phyloP scores from a whole-genome alignment of 306 rosid genomes.

The Crataegus laevigata region DNA sequence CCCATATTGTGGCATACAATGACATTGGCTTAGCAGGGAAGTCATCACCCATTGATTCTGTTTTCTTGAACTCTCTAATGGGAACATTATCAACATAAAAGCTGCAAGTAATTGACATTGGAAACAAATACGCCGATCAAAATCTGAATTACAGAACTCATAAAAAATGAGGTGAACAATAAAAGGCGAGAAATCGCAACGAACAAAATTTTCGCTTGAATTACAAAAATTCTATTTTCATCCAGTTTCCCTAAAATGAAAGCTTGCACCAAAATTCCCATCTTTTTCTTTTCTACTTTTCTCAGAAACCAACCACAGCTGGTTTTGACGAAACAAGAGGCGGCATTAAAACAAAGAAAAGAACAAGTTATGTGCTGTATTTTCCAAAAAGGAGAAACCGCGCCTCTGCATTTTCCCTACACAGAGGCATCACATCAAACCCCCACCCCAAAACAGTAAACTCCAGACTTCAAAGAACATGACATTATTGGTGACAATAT shows the following conservation, averaged over 20 bases:
- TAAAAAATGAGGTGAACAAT: neutral
- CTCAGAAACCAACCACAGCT: neutral
- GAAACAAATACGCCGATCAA: slow-evolving; percentile 2
- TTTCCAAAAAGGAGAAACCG: slow-evolving; percentile 5
- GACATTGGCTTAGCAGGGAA: slow-evolving; percentile 95
- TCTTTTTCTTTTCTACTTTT: neutral
- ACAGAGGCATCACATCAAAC: slow-evolving; percentile 19
- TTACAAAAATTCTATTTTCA: neutral
- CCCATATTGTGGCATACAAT: slow-evolving; percentile 94
- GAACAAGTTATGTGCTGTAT: neutral
- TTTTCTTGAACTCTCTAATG: slow-evolving; percentile 71
- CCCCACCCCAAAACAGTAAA: neutral
- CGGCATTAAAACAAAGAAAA: slow-evolving; percentile 1
- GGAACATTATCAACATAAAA: slow-evolving; percentile 82
- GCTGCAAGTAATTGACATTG: slow-evolving; percentile 35
- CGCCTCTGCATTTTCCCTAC: neutral
- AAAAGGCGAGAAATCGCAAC: neutral
- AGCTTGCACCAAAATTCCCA: neutral
- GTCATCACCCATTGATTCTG: slow-evolving; percentile 79
- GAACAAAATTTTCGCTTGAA: neutral
- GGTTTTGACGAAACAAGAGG: slow-evolving; percentile 48
- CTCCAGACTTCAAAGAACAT: neutral
- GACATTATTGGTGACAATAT: slow-evolving; percentile 4
- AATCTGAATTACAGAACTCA: neutral
- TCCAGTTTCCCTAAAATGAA: neutral